Conservation (phyloP, 371 early-diverging fungal genomes). For the Mucor plumbeus region DNA sequence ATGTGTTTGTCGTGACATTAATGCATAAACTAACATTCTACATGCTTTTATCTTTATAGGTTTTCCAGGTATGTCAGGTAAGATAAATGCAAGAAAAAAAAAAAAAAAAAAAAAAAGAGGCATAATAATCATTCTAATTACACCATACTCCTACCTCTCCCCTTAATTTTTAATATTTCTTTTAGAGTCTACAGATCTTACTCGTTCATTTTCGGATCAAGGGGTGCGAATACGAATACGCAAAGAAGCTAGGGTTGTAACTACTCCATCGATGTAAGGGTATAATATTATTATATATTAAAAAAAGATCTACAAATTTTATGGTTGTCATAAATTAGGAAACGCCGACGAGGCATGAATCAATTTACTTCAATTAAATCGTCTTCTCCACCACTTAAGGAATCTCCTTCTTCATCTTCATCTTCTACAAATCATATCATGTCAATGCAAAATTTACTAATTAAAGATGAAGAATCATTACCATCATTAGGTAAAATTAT, state of each 20-base stretch:
- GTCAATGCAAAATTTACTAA: slow-evolving; percentile 28
- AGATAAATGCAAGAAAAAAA: neutral
- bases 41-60: slow-evolving; percentile 72
- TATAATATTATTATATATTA: neutral
- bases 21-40: neutral
- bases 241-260: slow-evolving; percentile 25
- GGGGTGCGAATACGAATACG: slow-evolving; percentile 37
- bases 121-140: slow-evolving; percentile 1
- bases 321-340: slow-evolving; percentile 9
- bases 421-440: slow-evolving; percentile 8
- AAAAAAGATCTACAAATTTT: neutral
- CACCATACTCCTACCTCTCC: slow-evolving; percentile 2
- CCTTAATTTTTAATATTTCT: slow-evolving; percentile 3
- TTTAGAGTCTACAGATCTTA: slow-evolving; percentile 37
- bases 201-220: slow-evolving; percentile 40
- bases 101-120: neutral
- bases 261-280: slow-evolving; percentile 15
- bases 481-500: neutral
- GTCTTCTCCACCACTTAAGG: neutral
- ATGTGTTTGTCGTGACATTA: slow-evolving; percentile 9
- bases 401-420: neutral
- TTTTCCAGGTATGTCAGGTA: slow-evolving; percentile 89
- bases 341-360: slow-evolving; percentile 17
- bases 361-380: neutral
- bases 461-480: slow-evolving; percentile 9